A percentile compares a stretch with the other conserved stretches of the same genome.
Evolutionary conservation across 306 rosid species (phyloP).

Genomic region (Vigna unguiculata): DNA sequence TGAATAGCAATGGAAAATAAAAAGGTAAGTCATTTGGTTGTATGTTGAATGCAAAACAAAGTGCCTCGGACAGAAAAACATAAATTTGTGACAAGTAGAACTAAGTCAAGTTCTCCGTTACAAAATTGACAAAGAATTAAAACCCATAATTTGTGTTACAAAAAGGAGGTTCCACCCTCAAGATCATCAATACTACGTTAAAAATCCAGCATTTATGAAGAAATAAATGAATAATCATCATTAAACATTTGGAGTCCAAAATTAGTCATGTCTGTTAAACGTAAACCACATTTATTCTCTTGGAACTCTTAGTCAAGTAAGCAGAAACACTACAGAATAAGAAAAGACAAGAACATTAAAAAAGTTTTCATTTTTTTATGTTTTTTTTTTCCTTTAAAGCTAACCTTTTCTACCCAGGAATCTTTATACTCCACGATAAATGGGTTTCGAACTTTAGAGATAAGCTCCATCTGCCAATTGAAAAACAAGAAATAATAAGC

Average conservation of each 20-base stretch:
- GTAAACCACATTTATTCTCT: background rate
- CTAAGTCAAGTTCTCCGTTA: background rate
- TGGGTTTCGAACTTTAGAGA: constrained; percentile 82
- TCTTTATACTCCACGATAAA: constrained; percentile 95
- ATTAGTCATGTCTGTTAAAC: background rate
- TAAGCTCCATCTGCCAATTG: constrained; percentile 89
- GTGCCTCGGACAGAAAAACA: too few species aligned
- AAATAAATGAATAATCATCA: constrained; percentile 12
- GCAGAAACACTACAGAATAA: constrained; percentile 28
- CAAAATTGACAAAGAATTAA: constrained; percentile 32
- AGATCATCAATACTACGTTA: constrained; percentile 3
- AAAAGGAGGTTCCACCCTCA: background rate
- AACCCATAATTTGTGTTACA: background rate
- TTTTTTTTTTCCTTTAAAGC: background rate
- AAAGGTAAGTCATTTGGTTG: background rate
- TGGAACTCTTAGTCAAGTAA: background rate
- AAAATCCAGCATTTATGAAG: constrained; percentile 12
- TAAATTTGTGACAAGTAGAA: background rate
- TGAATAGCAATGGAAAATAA: too few species aligned
- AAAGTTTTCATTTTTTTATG: background rate
- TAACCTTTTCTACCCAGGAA: constrained; percentile 98
- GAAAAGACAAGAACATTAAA: background rate
- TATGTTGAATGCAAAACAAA: too few species aligned
- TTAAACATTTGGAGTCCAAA: constrained; percentile 3
- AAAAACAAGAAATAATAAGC: constrained; percentile 37